A percentile compares a stretch with the other conserved stretches of the same genome.
These are phyloP conservation scores for Aspergillus cavernicola DNA, from an alignment of 495 filamentous ascomycete species.

Conservation along the genomic window DNA sequence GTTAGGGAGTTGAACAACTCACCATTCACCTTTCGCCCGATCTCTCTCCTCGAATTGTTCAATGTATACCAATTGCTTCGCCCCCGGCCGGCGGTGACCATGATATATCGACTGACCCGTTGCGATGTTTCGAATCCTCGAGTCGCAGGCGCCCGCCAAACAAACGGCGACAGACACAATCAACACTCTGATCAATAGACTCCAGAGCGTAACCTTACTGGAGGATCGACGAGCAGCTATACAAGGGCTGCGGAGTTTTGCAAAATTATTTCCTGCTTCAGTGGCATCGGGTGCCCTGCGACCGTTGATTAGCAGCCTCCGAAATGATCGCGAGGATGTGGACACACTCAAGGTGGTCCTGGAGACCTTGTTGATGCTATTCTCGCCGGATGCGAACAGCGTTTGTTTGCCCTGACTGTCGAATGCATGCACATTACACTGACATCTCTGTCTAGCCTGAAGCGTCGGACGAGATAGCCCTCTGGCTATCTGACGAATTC, in stretches of 20 bases:
- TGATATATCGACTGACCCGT: constrained; percentile 37
- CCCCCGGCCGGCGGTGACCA: constrained; percentile 40
- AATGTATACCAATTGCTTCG: constrained; percentile 29
- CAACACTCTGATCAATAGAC: constrained; percentile 75
- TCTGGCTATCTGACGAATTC: constrained; percentile 97
- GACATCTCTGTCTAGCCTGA: constrained; percentile 59
- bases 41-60: too few relatives aligned
- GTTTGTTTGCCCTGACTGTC: constrained; percentile 39
- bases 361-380: constrained; percentile 92
- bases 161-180: constrained; percentile 96
- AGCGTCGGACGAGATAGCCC: constrained; percentile 92
- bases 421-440: constrained; percentile 16
- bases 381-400: constrained; percentile 67
- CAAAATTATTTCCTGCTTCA: constrained; percentile 90
- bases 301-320: constrained; percentile 78
- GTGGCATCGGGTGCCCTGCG: constrained; percentile 90
- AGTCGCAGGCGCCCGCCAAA: constrained; percentile 84
- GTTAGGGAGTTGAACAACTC: too few relatives aligned
- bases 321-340: constrained; percentile 89
- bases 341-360: constrained; percentile 92
- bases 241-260: constrained; percentile 88
- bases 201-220: constrained; percentile 81
- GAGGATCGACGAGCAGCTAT: constrained; percentile 94
- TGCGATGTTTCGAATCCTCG: constrained; percentile 82
- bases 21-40: too few relatives aligned